phyloP scores from a whole-genome alignment of 2,329 filamentous ascomycete species.

The Zasmidium cellare region DNA sequence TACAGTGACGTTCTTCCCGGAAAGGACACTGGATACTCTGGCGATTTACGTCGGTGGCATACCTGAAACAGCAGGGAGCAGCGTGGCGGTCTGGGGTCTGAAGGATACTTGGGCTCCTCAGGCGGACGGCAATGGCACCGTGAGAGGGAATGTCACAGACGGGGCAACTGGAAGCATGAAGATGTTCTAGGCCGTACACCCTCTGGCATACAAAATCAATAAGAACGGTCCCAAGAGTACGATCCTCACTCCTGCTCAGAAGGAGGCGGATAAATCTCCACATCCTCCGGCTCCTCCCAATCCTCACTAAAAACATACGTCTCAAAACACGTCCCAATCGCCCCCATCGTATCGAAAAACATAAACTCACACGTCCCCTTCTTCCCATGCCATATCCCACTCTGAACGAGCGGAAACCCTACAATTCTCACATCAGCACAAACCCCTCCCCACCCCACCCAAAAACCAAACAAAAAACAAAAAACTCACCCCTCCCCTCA shows the following conservation, averaged over 20 bases:
- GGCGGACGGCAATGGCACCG: conserved; percentile 32
- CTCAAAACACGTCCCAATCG: conserved; percentile 12
- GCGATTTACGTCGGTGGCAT: conserved; percentile 38
- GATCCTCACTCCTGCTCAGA: background rate
- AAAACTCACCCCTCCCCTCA: conserved; percentile 7
- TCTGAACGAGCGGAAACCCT: conserved; percentile 8
- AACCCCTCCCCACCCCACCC: background rate
- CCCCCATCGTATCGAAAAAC: conserved; percentile 11
- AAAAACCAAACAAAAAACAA: too few relatives aligned
- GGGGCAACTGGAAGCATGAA: conserved; percentile 3
- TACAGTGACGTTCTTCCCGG: conserved; percentile 55
- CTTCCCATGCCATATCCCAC: conserved; percentile 12
- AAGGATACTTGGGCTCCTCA: conserved; percentile 40
- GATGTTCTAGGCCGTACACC: conserved; percentile 8
- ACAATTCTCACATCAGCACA: background rate
- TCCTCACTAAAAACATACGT: conserved; percentile 15
- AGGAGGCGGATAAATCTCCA: conserved; percentile 6
- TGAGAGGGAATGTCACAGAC: conserved; percentile 37
- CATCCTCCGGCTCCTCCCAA: conserved; percentile 17
- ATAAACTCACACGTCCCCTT: conserved; percentile 13
- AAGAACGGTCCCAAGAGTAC: background rate
- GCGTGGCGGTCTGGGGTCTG: conserved; percentile 41
- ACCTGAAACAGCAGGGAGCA: conserved; percentile 38
- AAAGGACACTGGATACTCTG: conserved; percentile 42
- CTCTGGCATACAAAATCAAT: too few relatives aligned